A percentile compares a stretch with the other conserved stretches of the same genome.
Evolutionary conservation across 192 early-diverging fungal genomes (phyloP).

Genomic region (Blastocladiella britannica): DNA sequence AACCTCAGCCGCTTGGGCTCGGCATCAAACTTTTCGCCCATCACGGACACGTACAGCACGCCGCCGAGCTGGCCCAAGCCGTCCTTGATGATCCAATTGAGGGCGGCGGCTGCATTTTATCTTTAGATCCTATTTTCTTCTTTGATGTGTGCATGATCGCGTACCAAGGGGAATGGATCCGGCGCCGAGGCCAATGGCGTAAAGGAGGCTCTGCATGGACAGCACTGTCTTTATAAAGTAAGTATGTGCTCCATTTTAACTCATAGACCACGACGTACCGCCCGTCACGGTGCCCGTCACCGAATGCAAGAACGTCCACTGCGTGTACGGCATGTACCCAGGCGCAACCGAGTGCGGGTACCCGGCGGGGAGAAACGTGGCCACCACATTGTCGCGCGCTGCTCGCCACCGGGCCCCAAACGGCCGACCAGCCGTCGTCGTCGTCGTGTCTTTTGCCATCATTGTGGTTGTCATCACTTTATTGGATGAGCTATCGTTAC

Average conservation of each 20-base stretch:
- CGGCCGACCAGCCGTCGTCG: conserved; percentile 51
- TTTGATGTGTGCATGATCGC: no score
- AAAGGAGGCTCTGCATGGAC: conserved; percentile 64
- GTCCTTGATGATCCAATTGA: conserved; percentile 85
- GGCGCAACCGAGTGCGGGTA: conserved; percentile 49
- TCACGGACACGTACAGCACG: conserved; percentile 55
- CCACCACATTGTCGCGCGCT: neutral
- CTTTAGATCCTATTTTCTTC: neutral
- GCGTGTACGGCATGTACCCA: conserved; percentile 49
- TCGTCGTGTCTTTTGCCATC: no score
- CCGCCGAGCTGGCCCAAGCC: conserved; percentile 70
- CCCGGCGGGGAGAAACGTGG: conserved; percentile 49
- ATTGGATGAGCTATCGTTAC: no score
- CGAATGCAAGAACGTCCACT: conserved; percentile 62
- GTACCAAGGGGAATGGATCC: conserved; percentile 31
- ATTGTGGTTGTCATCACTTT: no score
- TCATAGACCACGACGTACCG: conserved; percentile 10
- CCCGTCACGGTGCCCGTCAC: conserved; percentile 55
- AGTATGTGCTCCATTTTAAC: neutral
- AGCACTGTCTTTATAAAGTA: conserved; percentile 23
- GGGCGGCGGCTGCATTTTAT: conserved; percentile 52
- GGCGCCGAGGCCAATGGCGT: conserved; percentile 59
- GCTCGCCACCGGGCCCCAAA: conserved; percentile 40
- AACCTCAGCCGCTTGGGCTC: conserved; percentile 67
- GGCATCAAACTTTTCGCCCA: conserved; percentile 57